Conservation (phyloP, 2,329 filamentous ascomycete genomes). For the Allantophomopsis cytisporea region DNA sequence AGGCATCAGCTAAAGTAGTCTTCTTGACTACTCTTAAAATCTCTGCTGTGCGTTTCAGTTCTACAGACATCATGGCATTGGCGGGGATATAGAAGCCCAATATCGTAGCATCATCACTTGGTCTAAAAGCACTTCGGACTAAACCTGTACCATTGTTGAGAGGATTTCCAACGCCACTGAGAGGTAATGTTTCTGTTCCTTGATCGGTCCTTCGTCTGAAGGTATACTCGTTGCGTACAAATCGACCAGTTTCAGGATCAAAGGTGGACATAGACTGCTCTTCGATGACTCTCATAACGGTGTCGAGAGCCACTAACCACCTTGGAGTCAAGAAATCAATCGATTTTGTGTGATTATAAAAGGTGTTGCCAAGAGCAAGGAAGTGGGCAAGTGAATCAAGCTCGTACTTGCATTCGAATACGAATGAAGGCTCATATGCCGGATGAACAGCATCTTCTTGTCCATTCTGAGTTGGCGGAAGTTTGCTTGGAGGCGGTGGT, state of each 20-base stretch:
- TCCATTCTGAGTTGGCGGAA: constrained; percentile 60
- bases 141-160: constrained; percentile 74
- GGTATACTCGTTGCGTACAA: constrained; percentile 64
- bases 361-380: constrained; percentile 73
- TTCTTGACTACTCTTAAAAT: constrained; percentile 49
- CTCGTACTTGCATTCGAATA: constrained; percentile 99
- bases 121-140: constrained; percentile 82
- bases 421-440: constrained; percentile 65
- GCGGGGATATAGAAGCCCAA: constrained; percentile 90
- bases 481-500: constrained; percentile 70
- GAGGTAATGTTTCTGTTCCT: constrained; percentile 80
- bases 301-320: constrained; percentile 69
- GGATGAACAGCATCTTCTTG: constrained; percentile 80
- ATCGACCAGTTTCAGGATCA: constrained; percentile 48
- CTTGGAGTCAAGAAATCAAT: constrained; percentile 64
- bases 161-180: constrained; percentile 82
- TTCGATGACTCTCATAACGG: constrained; percentile 58
- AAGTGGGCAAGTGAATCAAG: constrained; percentile 92
- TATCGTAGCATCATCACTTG: constrained; percentile 89
- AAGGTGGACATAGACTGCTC: constrained; percentile 77
- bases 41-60: constrained; percentile 61
- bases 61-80: constrained; percentile 92
- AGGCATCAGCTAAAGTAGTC: constrained; percentile 33
- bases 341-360: constrained; percentile 66
- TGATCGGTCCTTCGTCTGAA: constrained; percentile 70